Evolutionary conservation across 1,284 basidiomycete genomes (phyloP), one percentile per base, ranked within the genome.

Genomic region (Heliocybe sulcata): DNA sequence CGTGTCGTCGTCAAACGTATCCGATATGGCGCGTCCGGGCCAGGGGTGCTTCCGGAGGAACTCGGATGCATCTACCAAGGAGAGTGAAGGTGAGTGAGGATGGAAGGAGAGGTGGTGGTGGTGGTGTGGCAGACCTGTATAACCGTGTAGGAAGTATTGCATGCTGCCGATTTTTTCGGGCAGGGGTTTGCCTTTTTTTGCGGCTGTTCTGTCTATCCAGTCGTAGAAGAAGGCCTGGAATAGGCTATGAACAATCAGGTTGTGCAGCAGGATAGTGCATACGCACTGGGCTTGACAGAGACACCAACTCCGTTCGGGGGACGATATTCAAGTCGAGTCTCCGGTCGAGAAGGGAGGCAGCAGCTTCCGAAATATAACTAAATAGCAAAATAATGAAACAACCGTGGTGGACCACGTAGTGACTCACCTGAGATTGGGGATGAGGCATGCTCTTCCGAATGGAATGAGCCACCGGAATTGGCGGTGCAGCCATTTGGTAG

Each of bases 161-260:
- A 94, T 87, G 63, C 90, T 92, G 1, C 94, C 94, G 45, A 94
- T 85, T 73, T 95, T 94, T 55, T 87, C 87, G 22, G 89, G 90
- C 19, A 94, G 68, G 2, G 78, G 77, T 61, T 90, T 91, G 14
- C 87, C 87, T 63, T 92, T 90, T 72, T 90, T 90, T 10, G 79
- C 80, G 1, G 81, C 86, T 65, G 73, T 88, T 59, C 87, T 73
- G 62, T 94, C 92, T 42, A 92, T 72, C 90, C 90, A 94, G 65
- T 92, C 90, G 62, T 94, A 94, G 69, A 90, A 94, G 70, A 94
- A 94, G 3, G 90, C 87, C 81, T 92, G 60, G 12, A 45, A 29
- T 3, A 54, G 14, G 14, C 14, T 20, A 42, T 29, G 27, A 62
- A 54, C 51, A 53, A n/a, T 55, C 35, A 54, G 42, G 42, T 54